These are phyloP conservation scores for Rosa multiflora DNA, from an alignment of 306 rosid species.

Conservation along the genomic window DNA sequence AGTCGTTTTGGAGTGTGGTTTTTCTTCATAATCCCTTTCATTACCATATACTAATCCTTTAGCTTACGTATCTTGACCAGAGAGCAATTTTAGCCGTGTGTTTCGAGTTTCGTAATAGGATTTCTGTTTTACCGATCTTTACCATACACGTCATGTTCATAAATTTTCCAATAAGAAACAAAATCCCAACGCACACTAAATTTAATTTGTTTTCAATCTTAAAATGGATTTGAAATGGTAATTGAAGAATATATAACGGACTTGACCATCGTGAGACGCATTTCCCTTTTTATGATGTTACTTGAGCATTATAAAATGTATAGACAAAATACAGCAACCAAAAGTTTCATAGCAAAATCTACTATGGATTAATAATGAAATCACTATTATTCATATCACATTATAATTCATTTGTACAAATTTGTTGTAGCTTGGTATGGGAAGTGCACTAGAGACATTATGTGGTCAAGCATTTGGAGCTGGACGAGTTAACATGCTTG, in stretches of 20 bases:
- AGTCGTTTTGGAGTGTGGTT: not conserved
- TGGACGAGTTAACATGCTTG: slow-evolving; percentile 71
- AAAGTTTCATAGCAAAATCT: not conserved
- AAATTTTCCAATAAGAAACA: too few relatives aligned
- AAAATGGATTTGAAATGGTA: too few relatives aligned
- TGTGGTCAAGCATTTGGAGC: slow-evolving; percentile 98
- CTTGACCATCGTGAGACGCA: too few relatives aligned
- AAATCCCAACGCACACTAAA: too few relatives aligned
- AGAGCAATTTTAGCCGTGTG: not conserved
- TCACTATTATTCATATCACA: not conserved
- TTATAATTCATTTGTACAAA: not conserved
- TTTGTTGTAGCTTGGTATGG: slow-evolving; percentile 68
- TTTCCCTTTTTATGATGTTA: too few relatives aligned
- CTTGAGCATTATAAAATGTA: not conserved
- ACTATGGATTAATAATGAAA: not conserved
- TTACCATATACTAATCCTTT: not conserved
- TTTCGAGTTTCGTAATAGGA: not conserved
- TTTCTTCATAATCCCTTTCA: not conserved
- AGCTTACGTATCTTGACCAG: not conserved
- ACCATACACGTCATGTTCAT: too few relatives aligned
- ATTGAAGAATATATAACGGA: too few relatives aligned
- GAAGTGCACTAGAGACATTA: slow-evolving; percentile 84
- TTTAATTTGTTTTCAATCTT: too few relatives aligned
- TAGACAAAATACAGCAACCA: not conserved
- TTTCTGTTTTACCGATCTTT: too few relatives aligned